Base-by-base conservation (phyloP, 495 filamentous ascomycete species). In the Aspergillus biplanus region DNA sequence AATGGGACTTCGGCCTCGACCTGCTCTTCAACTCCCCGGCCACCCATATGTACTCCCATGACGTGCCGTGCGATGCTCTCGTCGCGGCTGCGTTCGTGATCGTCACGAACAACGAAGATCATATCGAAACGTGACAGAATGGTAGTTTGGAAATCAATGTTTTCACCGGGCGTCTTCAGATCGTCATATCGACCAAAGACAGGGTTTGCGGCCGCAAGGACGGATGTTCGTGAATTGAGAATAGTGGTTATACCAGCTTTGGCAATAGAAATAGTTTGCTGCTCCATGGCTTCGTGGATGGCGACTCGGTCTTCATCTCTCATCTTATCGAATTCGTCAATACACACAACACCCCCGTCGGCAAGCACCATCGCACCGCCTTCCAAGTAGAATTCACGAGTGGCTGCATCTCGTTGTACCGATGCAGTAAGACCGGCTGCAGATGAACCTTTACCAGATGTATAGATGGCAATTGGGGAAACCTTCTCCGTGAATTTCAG, bases 301-400 rank as follows among this genome's bases (percentile, higher is more conserved):
- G 96, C 96, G 21, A 99, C 96, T 65, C 96, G 87, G 67, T 99
- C 96, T 75, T 99, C 96, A 75, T 99, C 96, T 61, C 96, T 86
- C 96, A 99, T 99, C 81, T 99, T 99, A 80, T 99, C 96, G 74
- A 99, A 99, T 76, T 99, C 96, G 73, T 99, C 96, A 75, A 99
- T 99, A 79, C 96, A 99, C 21, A 98, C 96, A 7, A 98, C 96
- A 69, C 96, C 96, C 12, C 93, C 93, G 68, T 99, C 96, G 3
- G 96, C 96, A 32, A 99, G 86, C 37, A 99, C 96, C 96, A 99
- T 98, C 35, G 96, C 96, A 74, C 96, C 96, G 58, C 96, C 96
- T 81, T 99, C 96, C 5, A 99, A 86, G 71, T 98, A 98, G 75
- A 99, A 98, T 75, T 99, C 95, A 52, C 96, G 88, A 0, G 96